Evolutionary conservation across 2,329 filamentous ascomycete species (phyloP).

Genomic region (Aspergillus japonicus): DNA sequence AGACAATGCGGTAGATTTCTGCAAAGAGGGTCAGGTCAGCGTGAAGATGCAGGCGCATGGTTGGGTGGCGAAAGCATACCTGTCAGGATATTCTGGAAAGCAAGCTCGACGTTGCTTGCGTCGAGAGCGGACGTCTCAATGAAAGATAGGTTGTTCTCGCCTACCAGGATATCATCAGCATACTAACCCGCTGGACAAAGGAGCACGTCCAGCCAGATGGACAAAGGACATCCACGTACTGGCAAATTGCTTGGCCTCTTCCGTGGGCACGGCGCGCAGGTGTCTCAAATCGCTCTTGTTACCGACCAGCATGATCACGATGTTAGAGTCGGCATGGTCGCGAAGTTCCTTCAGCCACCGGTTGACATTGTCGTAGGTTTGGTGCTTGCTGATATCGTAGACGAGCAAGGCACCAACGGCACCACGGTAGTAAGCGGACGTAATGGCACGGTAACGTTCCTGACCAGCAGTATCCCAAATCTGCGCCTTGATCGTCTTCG

Average conservation of each 20-base stretch:
- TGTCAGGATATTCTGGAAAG: conserved; percentile 99
- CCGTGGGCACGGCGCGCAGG: conserved; percentile 91
- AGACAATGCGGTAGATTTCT: conserved; percentile 99
- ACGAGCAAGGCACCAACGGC: conserved; percentile 96
- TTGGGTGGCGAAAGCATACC: conserved; percentile 57
- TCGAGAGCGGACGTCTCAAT: conserved; percentile 99
- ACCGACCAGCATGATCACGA: conserved; percentile 98
- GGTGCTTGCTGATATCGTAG: conserved; percentile 99
- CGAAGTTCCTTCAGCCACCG: conserved; percentile 98
- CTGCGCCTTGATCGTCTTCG: conserved; percentile 99
- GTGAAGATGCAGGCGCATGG: neutral
- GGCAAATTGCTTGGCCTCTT: conserved; percentile 97
- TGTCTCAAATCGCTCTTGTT: conserved; percentile 99
- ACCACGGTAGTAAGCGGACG: conserved; percentile 97
- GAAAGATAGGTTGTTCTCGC: conserved; percentile 97
- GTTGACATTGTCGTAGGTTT: conserved; percentile 98
- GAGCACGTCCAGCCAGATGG: neutral
- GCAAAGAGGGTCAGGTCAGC: conserved; percentile 18
- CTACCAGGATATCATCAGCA: conserved; percentile 49
- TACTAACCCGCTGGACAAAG: neutral
- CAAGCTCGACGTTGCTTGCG: conserved; percentile 97
- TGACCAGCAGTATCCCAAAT: conserved; percentile 99
- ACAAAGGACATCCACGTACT: conserved; percentile 57
- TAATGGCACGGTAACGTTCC: conserved; percentile 98
- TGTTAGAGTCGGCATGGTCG: conserved; percentile 97